phyloP scores from a whole-genome alignment of 768 basidiomycete species.

The Phaeolepiota aurea region DNA sequence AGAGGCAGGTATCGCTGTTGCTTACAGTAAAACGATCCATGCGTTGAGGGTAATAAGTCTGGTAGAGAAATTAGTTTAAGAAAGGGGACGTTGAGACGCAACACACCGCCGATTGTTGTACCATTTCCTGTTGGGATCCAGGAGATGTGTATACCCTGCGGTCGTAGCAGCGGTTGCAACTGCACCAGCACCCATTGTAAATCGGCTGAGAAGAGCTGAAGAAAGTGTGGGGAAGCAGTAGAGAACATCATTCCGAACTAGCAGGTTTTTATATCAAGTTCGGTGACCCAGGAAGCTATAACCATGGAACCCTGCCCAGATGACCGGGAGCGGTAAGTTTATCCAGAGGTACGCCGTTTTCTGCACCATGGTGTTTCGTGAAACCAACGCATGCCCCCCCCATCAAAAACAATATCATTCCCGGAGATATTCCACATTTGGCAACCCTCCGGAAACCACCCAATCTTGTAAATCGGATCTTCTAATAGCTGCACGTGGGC shows the following conservation, averaged over 20 bases:
- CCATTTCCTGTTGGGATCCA: slow-evolving; percentile 65
- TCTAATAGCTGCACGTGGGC: no score
- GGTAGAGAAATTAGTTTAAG: background rate
- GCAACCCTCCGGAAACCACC: background rate
- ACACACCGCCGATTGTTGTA: slow-evolving; percentile 68
- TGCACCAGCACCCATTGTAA: slow-evolving; percentile 50
- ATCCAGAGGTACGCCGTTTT: slow-evolving; percentile 33
- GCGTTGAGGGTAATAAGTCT: slow-evolving; percentile 57
- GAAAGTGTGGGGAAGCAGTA: slow-evolving; percentile 20
- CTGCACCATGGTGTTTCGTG: no score
- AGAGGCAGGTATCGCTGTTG: slow-evolving; percentile 1
- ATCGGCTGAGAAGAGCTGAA: slow-evolving; percentile 11
- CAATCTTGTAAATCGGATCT: slow-evolving; percentile 1
- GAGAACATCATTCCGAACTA: slow-evolving; percentile 9
- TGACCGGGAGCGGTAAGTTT: slow-evolving; percentile 24
- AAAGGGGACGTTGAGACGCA: background rate
- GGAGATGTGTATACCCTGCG: slow-evolving; percentile 40
- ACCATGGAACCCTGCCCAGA: slow-evolving; percentile 15
- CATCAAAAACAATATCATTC: background rate
- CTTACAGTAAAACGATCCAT: slow-evolving; percentile 64
- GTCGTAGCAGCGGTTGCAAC: slow-evolving; percentile 22
- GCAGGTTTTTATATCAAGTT: background rate
- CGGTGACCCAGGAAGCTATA: background rate
- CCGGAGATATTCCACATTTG: background rate
- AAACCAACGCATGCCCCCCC: no score